phyloP scores from a whole-genome alignment of 768 basidiomycete genomes.

The Crassisporium funariophilum region DNA sequence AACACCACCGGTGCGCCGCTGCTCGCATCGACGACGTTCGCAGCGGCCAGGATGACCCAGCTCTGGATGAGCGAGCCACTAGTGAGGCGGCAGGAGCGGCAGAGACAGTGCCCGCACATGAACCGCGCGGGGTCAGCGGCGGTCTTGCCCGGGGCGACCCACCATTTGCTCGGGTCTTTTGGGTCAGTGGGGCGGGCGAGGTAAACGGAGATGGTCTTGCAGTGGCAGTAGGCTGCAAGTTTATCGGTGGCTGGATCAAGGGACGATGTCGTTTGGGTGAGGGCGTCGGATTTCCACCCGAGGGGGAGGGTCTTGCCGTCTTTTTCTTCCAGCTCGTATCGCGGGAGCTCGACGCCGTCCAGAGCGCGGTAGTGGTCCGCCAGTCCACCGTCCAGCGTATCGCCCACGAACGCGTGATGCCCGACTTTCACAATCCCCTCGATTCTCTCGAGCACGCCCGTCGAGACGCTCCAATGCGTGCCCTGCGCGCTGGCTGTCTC shows the following conservation, averaged over 20 bases:
- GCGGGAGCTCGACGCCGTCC: conserved; percentile 14
- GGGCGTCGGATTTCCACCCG: conserved; percentile 16
- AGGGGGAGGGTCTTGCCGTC: conserved; percentile 9
- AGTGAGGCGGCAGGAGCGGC: conserved; percentile 12
- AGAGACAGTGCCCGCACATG: conserved; percentile 10
- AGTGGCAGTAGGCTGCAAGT: conserved; percentile 17
- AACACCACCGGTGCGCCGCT: conserved; percentile 16
- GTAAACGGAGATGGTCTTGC: conserved; percentile 6
- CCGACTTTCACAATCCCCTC: conserved; percentile 25
- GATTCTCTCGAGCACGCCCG: conserved; percentile 20
- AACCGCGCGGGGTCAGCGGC: conserved; percentile 6
- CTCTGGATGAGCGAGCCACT: conserved; percentile 28
- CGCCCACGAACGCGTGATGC: conserved; percentile 21
- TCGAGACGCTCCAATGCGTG: conserved; percentile 14
- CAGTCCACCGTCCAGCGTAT: conserved; percentile 26
- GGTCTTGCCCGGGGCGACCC: conserved; percentile 7
- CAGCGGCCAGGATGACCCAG: conserved; percentile 25
- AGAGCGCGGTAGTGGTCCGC: conserved; percentile 18
- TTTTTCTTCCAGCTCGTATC: conserved; percentile 13
- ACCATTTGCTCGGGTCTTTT: conserved; percentile 5
- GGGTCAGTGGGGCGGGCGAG: conserved; percentile 4
- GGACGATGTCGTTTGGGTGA: background rate
- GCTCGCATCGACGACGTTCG: conserved; percentile 19
- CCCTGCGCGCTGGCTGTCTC: background rate
- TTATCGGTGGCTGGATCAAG: background rate